Evolutionary conservation across 2,329 filamentous ascomycete species (phyloP).

Genomic region (Colletotrichum incanum): DNA sequence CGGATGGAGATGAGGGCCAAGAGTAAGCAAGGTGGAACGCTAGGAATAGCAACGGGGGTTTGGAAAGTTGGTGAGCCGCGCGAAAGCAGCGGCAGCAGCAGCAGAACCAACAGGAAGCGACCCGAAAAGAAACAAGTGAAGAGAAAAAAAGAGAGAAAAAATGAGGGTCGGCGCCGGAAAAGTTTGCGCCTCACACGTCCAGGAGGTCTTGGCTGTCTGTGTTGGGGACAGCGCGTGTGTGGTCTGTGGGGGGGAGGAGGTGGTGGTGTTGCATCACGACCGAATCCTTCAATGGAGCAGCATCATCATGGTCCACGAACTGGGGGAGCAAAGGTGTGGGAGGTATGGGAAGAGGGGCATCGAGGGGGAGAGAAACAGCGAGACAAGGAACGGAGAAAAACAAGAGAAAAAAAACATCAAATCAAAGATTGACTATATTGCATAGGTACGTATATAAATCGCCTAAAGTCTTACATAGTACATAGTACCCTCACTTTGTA

Average conservation of each 20-base stretch:
- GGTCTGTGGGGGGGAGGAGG: slow-evolving; percentile 6
- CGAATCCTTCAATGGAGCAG: not conserved
- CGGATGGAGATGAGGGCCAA: slow-evolving; percentile 22
- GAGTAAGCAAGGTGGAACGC: slow-evolving; percentile 28
- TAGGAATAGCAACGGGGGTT: slow-evolving; percentile 39
- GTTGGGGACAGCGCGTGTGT: slow-evolving; percentile 24
- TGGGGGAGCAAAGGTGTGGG: not conserved
- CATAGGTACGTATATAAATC: not conserved
- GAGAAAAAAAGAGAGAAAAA: not conserved
- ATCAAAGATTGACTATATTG: too few relatives aligned
- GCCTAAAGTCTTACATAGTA: not conserved
- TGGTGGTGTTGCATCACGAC: slow-evolving; percentile 19
- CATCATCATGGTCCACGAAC: not conserved
- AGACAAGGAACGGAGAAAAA: too few relatives aligned
- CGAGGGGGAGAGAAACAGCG: too few relatives aligned
- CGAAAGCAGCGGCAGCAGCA: not conserved
- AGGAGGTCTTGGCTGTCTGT: slow-evolving; percentile 40
- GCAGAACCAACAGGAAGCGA: slow-evolving; percentile 10
- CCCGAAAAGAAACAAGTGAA: slow-evolving; percentile 1
- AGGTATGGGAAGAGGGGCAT: not conserved
- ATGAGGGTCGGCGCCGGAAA: slow-evolving; percentile 7
- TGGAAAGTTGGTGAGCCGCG: slow-evolving; percentile 2
- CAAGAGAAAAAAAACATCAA: not conserved
- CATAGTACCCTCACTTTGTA: too few relatives aligned
- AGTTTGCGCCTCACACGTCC: slow-evolving; percentile 17